phyloP scores from a whole-genome alignment of 164 flowering plant genomes.

The Taxillus chinensis region DNA sequence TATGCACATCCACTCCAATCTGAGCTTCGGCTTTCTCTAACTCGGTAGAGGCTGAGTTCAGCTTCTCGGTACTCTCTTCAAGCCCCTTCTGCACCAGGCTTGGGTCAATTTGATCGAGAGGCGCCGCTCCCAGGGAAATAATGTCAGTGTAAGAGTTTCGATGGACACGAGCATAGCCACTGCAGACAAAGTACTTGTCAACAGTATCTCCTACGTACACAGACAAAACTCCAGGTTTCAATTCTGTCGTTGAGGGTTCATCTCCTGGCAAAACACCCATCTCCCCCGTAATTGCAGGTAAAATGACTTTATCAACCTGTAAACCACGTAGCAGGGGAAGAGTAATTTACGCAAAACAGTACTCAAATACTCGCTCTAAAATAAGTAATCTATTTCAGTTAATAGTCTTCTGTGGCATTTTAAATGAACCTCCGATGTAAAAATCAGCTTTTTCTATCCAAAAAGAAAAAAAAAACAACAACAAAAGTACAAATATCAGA shows the following conservation, averaged over 20 bases:
- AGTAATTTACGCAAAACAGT: too few species aligned
- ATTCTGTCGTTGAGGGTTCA: slow-evolving; percentile 77
- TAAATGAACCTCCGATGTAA: too few species aligned
- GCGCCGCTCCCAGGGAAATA: slow-evolving; percentile 76
- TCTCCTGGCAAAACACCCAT: slow-evolving; percentile 95
- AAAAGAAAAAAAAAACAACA: too few species aligned
- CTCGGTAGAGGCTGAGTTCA: slow-evolving; percentile 70
- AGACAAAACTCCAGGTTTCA: slow-evolving; percentile 73
- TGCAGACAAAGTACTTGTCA: slow-evolving; percentile 71
- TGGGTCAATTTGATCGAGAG: slow-evolving; percentile 62
- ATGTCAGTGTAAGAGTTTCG: slow-evolving; percentile 76
- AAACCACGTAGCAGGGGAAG: background rate
- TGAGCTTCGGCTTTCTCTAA: slow-evolving; percentile 93
- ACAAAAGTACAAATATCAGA: too few species aligned
- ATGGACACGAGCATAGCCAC: slow-evolving; percentile 85
- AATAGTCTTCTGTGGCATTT: too few species aligned
- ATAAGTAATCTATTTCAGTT: too few species aligned
- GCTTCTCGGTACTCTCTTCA: slow-evolving; percentile 74
- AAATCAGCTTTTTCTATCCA: too few species aligned
- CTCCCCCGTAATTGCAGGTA: slow-evolving; percentile 84
- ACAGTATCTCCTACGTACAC: slow-evolving; percentile 70
- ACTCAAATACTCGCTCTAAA: too few species aligned
- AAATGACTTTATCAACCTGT: slow-evolving; percentile 83
- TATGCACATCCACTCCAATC: slow-evolving; percentile 78
- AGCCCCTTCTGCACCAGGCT: slow-evolving; percentile 71